These are phyloP conservation scores for Rosellinia necatrix DNA, from an alignment of 2,329 filamentous ascomycete genomes.

Conservation along the genomic window DNA sequence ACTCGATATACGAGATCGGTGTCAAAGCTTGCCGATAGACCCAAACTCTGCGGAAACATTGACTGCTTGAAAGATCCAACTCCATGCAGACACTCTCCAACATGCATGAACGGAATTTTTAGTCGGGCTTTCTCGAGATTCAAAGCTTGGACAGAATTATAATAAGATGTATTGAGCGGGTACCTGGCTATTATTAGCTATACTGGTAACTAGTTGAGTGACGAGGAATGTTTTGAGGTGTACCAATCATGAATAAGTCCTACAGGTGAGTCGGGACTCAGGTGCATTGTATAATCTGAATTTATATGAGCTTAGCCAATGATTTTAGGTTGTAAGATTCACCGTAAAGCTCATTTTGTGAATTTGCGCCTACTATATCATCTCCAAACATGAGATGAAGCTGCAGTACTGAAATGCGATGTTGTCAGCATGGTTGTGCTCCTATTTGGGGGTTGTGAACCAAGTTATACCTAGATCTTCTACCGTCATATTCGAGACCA, in stretches of 20 bases:
- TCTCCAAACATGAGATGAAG: slow-evolving; percentile 51
- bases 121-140: slow-evolving; percentile 45
- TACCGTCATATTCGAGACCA: slow-evolving; percentile 42
- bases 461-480: slow-evolving; percentile 37
- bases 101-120: slow-evolving; percentile 48
- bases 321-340: background rate
- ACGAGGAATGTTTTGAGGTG: background rate
- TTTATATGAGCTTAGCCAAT: slow-evolving; percentile 12
- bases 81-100: slow-evolving; percentile 50
- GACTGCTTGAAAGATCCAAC: slow-evolving; percentile 52
- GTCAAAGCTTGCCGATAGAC: slow-evolving; percentile 49
- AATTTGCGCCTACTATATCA: slow-evolving; percentile 46
- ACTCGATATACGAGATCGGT: slow-evolving; percentile 48
- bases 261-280: slow-evolving; percentile 45
- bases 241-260: slow-evolving; percentile 49
- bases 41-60: slow-evolving; percentile 50
- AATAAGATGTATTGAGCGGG: slow-evolving; percentile 47
- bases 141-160: slow-evolving; percentile 47
- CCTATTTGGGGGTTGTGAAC: background rate
- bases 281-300: slow-evolving; percentile 42
- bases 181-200: slow-evolving; percentile 41
- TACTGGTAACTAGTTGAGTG: background rate
- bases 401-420: slow-evolving; percentile 42
- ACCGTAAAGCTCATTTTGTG: slow-evolving; percentile 46
- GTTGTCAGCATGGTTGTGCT: slow-evolving; percentile 12